Conservation (phyloP, 2,329 filamentous ascomycete genomes). For the Westerdykella aurantiaca region DNA sequence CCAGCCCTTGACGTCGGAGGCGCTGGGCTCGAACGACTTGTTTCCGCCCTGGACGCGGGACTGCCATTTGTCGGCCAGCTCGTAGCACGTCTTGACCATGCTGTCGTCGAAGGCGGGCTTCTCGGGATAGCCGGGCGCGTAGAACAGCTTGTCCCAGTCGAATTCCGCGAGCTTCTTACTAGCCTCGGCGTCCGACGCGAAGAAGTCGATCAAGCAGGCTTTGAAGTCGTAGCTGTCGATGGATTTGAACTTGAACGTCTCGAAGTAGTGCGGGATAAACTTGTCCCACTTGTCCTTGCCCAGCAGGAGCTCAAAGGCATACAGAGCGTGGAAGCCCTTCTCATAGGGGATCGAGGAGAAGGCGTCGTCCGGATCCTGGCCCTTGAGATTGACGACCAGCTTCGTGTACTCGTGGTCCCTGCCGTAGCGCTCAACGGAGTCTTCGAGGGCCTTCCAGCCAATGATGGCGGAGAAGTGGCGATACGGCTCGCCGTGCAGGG, state of each 20-base stretch:
- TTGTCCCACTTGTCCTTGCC: conserved; percentile 84
- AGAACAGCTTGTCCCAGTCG: conserved; percentile 88
- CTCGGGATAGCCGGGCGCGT: conserved; percentile 77
- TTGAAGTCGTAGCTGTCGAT: conserved; percentile 95
- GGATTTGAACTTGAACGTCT: conserved; percentile 75
- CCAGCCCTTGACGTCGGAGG: conserved; percentile 66
- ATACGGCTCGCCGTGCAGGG: conserved; percentile 74
- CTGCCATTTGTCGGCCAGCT: conserved; percentile 76
- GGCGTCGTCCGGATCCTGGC: conserved; percentile 89
- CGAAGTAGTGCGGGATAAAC: conserved; percentile 95
- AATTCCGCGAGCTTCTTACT: conserved; percentile 62
- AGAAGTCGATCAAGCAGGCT: conserved; percentile 79
- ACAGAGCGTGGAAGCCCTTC: conserved; percentile 93
- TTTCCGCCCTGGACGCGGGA: conserved; percentile 36
- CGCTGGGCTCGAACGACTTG: conserved; percentile 52
- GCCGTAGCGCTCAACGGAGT: conserved; percentile 73
- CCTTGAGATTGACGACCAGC: conserved; percentile 78
- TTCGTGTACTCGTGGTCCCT: conserved; percentile 89
- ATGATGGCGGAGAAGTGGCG: conserved; percentile 95
- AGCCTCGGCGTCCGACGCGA: conserved; percentile 59
- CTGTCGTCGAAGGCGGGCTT: conserved; percentile 89
- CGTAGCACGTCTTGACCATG: conserved; percentile 79
- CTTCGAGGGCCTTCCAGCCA: conserved; percentile 84
- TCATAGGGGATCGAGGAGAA: conserved; percentile 93
- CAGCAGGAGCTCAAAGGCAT: conserved; percentile 79